phyloP scores from a whole-genome alignment of 176 grass and related monocot species.

The Echinochloa phyllopogon region DNA sequence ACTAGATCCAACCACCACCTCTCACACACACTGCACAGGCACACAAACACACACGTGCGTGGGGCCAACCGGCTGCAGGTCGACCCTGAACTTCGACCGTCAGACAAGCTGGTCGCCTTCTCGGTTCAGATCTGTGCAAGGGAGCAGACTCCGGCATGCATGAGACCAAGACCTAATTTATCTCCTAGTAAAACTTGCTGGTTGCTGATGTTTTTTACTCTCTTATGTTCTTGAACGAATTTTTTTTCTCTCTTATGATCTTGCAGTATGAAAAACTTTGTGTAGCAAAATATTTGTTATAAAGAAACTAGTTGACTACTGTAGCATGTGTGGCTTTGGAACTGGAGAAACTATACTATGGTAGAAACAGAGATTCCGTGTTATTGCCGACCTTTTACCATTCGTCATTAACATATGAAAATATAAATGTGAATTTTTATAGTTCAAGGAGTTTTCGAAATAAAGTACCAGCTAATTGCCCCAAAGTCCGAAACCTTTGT shows the following conservation, averaged over 20 bases:
- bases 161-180: not conserved
- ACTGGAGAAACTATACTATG: not conserved
- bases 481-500: not conserved
- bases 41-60: constrained; percentile 1
- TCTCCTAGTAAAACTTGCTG: not conserved
- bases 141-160: not conserved
- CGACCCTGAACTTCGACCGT: constrained; percentile 9
- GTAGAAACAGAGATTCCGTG: not conserved
- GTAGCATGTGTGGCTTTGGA: not conserved
- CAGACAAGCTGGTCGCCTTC: not conserved
- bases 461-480: not conserved
- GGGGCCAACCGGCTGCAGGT: not conserved
- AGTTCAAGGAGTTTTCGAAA: not conserved
- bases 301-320: not conserved
- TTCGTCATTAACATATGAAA: not conserved
- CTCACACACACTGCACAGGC: not conserved
- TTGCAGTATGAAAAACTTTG: not conserved
- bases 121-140: constrained; percentile 5
- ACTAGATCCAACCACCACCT: constrained; percentile 20
- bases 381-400: not conserved
- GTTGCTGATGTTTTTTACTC: not conserved
- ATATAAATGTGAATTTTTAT: not conserved
- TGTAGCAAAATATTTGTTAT: not conserved
- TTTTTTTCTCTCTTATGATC: not conserved
- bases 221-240: not conserved